Conservation (phyloP, 106 monocot genomes). For the Allium fistulosum region DNA sequence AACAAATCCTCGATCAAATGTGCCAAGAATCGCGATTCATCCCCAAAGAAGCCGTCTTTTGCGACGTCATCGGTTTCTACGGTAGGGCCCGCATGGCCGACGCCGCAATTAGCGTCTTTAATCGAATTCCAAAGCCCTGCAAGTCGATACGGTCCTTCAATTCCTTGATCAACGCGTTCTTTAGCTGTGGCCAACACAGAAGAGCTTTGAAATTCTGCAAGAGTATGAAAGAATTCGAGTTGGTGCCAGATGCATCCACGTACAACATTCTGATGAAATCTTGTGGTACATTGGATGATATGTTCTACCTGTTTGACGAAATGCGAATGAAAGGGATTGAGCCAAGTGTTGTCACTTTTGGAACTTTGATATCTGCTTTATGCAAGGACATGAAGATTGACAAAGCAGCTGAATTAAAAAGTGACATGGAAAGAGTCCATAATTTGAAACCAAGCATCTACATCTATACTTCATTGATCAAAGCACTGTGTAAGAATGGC, state of each 20-base stretch:
- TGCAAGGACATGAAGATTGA: slow-evolving; percentile 28
- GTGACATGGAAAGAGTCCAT: slow-evolving; percentile 30
- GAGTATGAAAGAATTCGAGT: slow-evolving; percentile 5
- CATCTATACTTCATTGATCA: slow-evolving; percentile 61
- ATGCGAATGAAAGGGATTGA: slow-evolving; percentile 37
- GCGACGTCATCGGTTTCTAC: slow-evolving; percentile 65
- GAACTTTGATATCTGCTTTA: slow-evolving; percentile 45
- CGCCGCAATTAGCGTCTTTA: slow-evolving; percentile 28
- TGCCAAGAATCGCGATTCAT: slow-evolving; percentile 21
- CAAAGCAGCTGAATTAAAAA: slow-evolving; percentile 39
- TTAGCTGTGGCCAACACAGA: slow-evolving; percentile 20
- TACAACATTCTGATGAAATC: slow-evolving; percentile 41
- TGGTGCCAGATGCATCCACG: slow-evolving; percentile 48
- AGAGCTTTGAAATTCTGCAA: slow-evolving; percentile 13
- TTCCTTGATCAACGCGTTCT: slow-evolving; percentile 41
- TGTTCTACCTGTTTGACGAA: slow-evolving; percentile 63
- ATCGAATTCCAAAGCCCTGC: slow-evolving; percentile 33
- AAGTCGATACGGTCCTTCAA: slow-evolving; percentile 57
- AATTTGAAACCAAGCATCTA: slow-evolving; percentile 40
- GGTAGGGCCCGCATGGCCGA: slow-evolving; percentile 50
- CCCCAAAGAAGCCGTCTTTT: slow-evolving; percentile 58
- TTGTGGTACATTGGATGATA: slow-evolving; percentile 12
- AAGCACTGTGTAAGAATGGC: slow-evolving; percentile 31
- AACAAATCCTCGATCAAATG: slow-evolving; percentile 57
- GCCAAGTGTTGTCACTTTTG: slow-evolving; percentile 44